Evolutionary conservation across 1,139 yeast genomes (phyloP).

Genomic region (Debaryomycetaceae sp.): DNA sequence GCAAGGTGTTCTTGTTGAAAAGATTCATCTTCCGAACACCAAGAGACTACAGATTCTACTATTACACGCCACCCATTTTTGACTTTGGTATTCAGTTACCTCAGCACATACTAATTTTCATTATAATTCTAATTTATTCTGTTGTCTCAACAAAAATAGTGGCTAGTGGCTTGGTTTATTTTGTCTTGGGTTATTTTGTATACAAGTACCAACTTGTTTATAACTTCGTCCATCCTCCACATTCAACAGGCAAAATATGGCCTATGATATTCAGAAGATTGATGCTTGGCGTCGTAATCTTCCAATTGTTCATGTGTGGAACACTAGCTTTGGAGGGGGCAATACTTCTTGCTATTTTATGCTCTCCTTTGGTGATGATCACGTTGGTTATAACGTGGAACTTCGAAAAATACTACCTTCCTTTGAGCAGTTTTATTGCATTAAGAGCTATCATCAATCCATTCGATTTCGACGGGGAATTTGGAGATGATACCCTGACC

Average conservation of each 20-base stretch:
- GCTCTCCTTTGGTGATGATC: conserved; percentile 51
- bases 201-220: conserved; percentile 66
- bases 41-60: conserved; percentile 55
- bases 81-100: conserved; percentile 66
- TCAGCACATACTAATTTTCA: conserved; percentile 60
- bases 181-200: conserved; percentile 58
- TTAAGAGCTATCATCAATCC: conserved; percentile 56
- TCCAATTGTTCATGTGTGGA: conserved; percentile 68
- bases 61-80: conserved; percentile 64
- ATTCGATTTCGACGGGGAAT: conserved; percentile 38
- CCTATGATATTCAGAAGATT: conserved; percentile 63
- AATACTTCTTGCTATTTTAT: conserved; percentile 45
- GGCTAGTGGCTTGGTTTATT: conserved; percentile 59
- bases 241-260: conserved; percentile 72
- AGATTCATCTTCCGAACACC: conserved; percentile 50
- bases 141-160: conserved; percentile 66
- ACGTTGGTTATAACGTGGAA: conserved; percentile 51
- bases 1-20: conserved; percentile 59
- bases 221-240: conserved; percentile 68
- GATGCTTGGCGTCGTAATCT: conserved; percentile 56
- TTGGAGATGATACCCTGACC: conserved; percentile 34
- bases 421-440: conserved; percentile 59
- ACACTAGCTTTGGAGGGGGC: conserved; percentile 65
- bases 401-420: conserved; percentile 58
- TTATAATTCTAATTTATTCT: conserved; percentile 61